Conservation (phyloP, 306 rosid genomes). For the Quercus agrifolia region DNA sequence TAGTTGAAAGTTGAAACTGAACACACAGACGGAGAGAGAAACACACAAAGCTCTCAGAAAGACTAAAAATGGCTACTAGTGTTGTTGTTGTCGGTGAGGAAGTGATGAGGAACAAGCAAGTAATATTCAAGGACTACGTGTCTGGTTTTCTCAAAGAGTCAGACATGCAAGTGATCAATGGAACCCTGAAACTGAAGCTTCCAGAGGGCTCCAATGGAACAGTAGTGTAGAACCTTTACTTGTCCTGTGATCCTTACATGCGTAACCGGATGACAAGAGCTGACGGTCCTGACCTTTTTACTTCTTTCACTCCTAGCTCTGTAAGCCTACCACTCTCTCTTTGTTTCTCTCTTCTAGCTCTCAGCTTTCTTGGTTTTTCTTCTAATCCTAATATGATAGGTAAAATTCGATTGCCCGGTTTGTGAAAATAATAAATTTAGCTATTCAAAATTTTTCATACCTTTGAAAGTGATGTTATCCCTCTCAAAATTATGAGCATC, state of each 20-base stretch:
- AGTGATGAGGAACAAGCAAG: constrained; percentile 36
- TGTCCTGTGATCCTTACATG: constrained; percentile 72
- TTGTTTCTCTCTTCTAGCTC: neutral
- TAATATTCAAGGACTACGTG: constrained; percentile 26
- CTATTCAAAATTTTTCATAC: no score
- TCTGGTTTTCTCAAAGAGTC: constrained; percentile 33
- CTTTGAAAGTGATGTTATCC: no score
- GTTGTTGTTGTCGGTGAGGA: neutral
- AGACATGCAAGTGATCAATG: constrained; percentile 29
- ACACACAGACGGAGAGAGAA: no score
- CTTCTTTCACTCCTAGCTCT: constrained; percentile 37
- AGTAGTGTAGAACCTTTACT: constrained; percentile 52
- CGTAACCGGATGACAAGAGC: constrained; percentile 23
- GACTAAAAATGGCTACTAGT: neutral
- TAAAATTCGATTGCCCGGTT: no score
- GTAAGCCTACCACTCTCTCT: constrained; percentile 12
- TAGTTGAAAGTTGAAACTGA: no score
- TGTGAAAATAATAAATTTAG: no score
- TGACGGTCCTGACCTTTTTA: neutral
- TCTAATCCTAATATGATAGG: no score
- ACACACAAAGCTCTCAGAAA: neutral
- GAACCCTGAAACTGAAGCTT: constrained; percentile 32
- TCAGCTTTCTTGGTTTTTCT: neutral
- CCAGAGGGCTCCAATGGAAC: constrained; percentile 31
- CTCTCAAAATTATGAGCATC: no score